Percentiles rank a stretch among this genome's conserved stretches.
These are phyloP conservation scores for Hanseniaspora meyeri DNA, from an alignment of 805 yeast species.

Conservation along the genomic window DNA sequence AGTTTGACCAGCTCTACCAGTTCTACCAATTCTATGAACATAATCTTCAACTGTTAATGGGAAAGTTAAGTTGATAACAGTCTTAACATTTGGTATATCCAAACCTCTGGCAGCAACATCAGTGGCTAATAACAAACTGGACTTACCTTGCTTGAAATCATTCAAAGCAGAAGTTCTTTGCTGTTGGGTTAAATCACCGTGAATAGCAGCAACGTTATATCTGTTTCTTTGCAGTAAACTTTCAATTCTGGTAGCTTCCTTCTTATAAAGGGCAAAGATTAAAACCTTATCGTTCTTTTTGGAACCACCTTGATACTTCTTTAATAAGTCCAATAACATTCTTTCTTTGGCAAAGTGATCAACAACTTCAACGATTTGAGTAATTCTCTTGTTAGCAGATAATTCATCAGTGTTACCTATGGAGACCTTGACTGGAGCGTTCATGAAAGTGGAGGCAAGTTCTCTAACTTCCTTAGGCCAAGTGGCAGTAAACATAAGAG, in stretches of 20 bases:
- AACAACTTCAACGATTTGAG: constrained; percentile 85
- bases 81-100: constrained; percentile 94
- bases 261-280: constrained; percentile 88
- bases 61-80: constrained; percentile 88
- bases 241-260: constrained; percentile 90
- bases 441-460: constrained; percentile 76
- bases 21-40: constrained; percentile 94
- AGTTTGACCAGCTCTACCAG: constrained; percentile 92
- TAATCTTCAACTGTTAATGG: constrained; percentile 94
- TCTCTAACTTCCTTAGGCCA: constrained; percentile 99
- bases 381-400: constrained; percentile 85
- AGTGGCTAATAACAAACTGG: constrained; percentile 76
- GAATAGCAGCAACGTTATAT: constrained; percentile 79
- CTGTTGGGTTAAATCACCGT: constrained; percentile 86
- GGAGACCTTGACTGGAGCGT: constrained; percentile 71
- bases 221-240: constrained; percentile 59
- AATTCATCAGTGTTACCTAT: constrained; percentile 92
- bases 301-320: constrained; percentile 59
- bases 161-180: constrained; percentile 84
- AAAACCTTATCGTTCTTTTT: constrained; percentile 67
- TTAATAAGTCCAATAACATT: constrained; percentile 56
- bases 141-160: constrained; percentile 68
- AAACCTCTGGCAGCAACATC: constrained; percentile 98
- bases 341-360: constrained; percentile 72
- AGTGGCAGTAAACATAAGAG: constrained; percentile 98